These are phyloP conservation scores for Brassica balearica DNA, from an alignment of 441 rosid species.

Conservation along the genomic window DNA sequence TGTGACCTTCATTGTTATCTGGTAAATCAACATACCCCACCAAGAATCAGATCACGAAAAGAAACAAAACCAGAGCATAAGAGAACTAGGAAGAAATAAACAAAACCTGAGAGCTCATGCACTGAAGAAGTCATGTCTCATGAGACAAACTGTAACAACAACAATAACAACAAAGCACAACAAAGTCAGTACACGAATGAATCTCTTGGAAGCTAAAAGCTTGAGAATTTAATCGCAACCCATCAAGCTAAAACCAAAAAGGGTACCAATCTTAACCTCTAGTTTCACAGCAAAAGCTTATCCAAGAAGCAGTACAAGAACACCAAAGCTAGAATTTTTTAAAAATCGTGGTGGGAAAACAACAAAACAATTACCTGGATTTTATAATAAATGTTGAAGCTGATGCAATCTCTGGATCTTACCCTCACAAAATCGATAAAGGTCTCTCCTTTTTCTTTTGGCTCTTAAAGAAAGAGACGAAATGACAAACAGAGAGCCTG, in stretches of 20 bases:
- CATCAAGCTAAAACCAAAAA: not conserved
- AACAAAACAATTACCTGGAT: constrained; percentile 21
- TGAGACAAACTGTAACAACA: constrained; percentile 34
- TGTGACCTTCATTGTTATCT: constrained; percentile 37
- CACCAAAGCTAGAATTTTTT: constrained; percentile 9
- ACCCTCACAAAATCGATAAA: constrained; percentile 37
- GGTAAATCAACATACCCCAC: not conserved
- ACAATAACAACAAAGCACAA: constrained; percentile 13
- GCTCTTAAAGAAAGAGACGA: constrained; percentile 23
- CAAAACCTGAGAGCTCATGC: constrained; percentile 45
- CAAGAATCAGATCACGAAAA: constrained; percentile 13
- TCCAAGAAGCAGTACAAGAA: not conserved
- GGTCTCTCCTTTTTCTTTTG: constrained; percentile 18
- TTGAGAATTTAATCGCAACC: constrained; percentile 15
- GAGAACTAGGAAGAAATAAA: constrained; percentile 5
- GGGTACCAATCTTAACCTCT: not conserved
- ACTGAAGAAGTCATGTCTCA: constrained; percentile 47
- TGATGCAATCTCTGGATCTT: constrained; percentile 47
- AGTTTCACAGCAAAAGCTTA: constrained; percentile 32
- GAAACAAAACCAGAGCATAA: not conserved
- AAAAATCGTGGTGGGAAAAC: constrained; percentile 26
- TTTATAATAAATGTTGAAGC: constrained; percentile 16
- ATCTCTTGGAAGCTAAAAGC: not conserved
- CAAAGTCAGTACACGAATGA: constrained; percentile 16
- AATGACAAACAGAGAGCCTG: constrained; percentile 28